Evolutionary conservation across 2,329 filamentous ascomycete genomes (phyloP), one percentile per base, ranked within the genome.

Genomic region (Tympanopsis confertula): DNA sequence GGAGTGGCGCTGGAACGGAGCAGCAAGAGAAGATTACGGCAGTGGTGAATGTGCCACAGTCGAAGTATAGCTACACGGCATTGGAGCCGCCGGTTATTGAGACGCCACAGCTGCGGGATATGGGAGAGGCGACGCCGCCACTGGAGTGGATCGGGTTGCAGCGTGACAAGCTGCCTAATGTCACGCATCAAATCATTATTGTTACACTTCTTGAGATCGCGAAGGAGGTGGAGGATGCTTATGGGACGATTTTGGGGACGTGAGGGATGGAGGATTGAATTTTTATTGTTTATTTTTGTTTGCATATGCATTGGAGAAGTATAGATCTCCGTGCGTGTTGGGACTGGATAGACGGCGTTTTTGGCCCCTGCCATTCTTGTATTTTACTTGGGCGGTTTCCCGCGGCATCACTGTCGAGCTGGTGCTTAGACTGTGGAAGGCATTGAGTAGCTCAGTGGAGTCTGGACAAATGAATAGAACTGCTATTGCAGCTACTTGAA

Each of bases 121-220:
- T 98, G 88, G 91, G 91, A 39, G 91, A 98, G 67, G 91, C 91
- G 12, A 98, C 91, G 52, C 91, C 91, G 49, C 89, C 91, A 44
- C 67, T 96, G 35, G 89, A 95, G 61, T 96, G 88, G 88, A 95
- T 98, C 56, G 91, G 91, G 2, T 58, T 98, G 55, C 82, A 96
- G 58, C 69, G 91, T 37, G 91, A 98, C 45, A 73, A 82, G 46
- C 62, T 98, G 55, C 91, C 91, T 10, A 94, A 96, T 61, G 66
- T 98, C 56, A 95, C 87, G 46, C 91, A 98, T 64, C 91, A 96
- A 63, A 94, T 98, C 58, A 84, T 95, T 35, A 96, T 98, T 62
- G 89, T 96, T 43, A 78, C 84, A 38, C 59, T 98, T 56, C 57
- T 96, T 50, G 91, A 96, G 68, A 68, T 98, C 48, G 89, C 87